Base-by-base conservation (phyloP, 2,329 filamentous ascomycete genomes). In the Paramyrothecium roridum region DNA sequence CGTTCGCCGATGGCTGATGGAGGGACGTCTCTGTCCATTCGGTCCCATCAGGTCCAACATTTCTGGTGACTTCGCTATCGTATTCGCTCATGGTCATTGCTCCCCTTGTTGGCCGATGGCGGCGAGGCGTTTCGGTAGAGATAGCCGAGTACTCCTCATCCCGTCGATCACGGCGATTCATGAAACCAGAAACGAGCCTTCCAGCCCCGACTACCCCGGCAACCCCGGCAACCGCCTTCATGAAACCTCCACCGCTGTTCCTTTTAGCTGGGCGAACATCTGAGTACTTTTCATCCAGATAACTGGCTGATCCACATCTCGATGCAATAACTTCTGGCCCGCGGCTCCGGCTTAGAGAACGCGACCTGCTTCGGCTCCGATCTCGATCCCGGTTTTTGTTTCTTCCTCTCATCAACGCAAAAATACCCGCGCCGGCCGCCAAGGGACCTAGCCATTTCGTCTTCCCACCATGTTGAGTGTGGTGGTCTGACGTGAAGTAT, bases 61-160 rank as follows among this genome's bases (percentile, higher is more conserved):
- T 62, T 19, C 68, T 66, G 2, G 73, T 80, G 53, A 73, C 73
- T 30, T 85, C 82, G 57, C 76, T 83, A 55, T 68, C 78, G 50
- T 73, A 73, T n/a, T 85, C 83, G 55, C 76, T 86, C 57, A 63
- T 59, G 1, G 67, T 79, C 69, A 56, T 74, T 67, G 50, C 70
- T 46, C 62, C 68, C 56, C 67, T 74, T 55, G 64, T 74, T 59
- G 64, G 72, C 53, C 73, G 73, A 45, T 75, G 68, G 48, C 80
- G 76, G 58, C 78, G 78, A 3, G 84, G 84, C 1, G 84, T 86
- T 54, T 86, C 84, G 0, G 80, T 84, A 2, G 80, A 80, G 2
- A 88, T 84, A 3, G 82, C 83, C 13, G 84, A 86, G 62, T 86
- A 85, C 56, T 83, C 82, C 49, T 87, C 83, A 50, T 86, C 83